A percentile compares a stretch with the other conserved stretches of the same genome.
These are phyloP conservation scores for Penicillium sp. DNA, from an alignment of 2,329 filamentous ascomycete species.

Conservation along the genomic window DNA sequence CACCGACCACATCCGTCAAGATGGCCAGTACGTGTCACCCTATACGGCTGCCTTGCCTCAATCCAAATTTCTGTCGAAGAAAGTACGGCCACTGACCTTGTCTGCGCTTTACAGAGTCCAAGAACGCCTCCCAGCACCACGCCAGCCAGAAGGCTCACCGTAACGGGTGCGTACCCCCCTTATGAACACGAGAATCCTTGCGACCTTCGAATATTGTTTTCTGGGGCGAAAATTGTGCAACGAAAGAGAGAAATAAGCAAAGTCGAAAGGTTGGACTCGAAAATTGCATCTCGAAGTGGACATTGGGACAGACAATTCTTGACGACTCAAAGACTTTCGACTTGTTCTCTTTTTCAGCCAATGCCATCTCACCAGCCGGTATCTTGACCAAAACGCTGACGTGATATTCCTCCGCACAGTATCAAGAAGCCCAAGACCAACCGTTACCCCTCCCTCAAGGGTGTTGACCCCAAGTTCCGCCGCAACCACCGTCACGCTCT, in stretches of 20 bases:
- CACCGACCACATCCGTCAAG: conserved; percentile 45
- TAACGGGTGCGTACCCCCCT: conserved; percentile 75
- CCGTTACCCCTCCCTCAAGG: conserved; percentile 97
- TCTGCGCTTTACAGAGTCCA: conserved; percentile 70
- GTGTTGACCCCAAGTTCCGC: conserved; percentile 99
- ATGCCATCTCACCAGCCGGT: neutral
- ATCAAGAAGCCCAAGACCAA: conserved; percentile 99
- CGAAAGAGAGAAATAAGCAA: neutral
- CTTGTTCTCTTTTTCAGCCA: neutral
- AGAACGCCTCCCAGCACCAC: conserved; percentile 99
- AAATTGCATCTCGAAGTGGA: conserved; percentile 3
- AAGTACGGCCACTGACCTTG: conserved; percentile 27
- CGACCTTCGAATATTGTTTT: neutral
- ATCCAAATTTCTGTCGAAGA: neutral
- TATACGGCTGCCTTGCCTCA: conserved; percentile 1
- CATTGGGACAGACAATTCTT: neutral
- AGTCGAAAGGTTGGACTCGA: conserved; percentile 8
- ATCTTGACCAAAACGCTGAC: conserved; percentile 21
- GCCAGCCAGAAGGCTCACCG: conserved; percentile 97
- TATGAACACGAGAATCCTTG: conserved; percentile 7
- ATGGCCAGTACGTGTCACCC: conserved; percentile 44
- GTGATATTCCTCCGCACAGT: conserved; percentile 51
- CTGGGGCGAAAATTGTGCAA: neutral
- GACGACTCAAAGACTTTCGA: neutral
- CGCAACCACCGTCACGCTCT: conserved; percentile 99